A percentile compares a stretch with the other conserved stretches of the same genome.
phyloP scores from a whole-genome alignment of 2,329 filamentous ascomycete genomes.

The Eutypella sp. region DNA sequence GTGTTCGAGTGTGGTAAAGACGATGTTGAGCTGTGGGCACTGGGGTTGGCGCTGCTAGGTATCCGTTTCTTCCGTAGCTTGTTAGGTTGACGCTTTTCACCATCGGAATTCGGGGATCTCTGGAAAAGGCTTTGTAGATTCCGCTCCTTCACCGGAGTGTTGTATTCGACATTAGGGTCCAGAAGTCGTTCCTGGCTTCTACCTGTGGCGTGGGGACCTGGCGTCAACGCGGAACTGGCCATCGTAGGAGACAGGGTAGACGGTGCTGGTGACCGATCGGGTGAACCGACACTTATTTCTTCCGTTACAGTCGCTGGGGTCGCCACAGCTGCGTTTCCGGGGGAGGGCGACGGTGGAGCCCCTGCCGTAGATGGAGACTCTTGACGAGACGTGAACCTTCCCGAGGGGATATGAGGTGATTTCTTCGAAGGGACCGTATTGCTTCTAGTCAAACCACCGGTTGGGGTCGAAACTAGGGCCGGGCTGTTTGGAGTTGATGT shows the following conservation, averaged over 20 bases:
- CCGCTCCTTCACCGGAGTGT: slow-evolving; percentile 61
- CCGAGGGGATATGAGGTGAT: slow-evolving; percentile 65
- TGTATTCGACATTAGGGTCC: slow-evolving; percentile 34
- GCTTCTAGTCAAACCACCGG: slow-evolving; percentile 58
- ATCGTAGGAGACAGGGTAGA: slow-evolving; percentile 27
- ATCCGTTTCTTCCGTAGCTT: slow-evolving; percentile 85
- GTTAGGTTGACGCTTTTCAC: slow-evolving; percentile 71
- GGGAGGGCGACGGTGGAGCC: slow-evolving; percentile 45
- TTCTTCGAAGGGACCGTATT: slow-evolving; percentile 93
- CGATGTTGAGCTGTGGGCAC: slow-evolving; percentile 83
- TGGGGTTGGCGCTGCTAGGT: slow-evolving; percentile 72
- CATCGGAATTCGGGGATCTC: slow-evolving; percentile 58
- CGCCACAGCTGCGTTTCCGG: slow-evolving; percentile 36
- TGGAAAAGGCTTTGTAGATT: slow-evolving; percentile 67
- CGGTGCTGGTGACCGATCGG: slow-evolving; percentile 20
- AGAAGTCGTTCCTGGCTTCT: slow-evolving; percentile 47
- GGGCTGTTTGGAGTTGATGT: slow-evolving; percentile 66
- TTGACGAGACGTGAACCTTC: slow-evolving; percentile 54
- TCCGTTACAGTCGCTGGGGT: slow-evolving; percentile 29
- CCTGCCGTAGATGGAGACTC: slow-evolving; percentile 28
- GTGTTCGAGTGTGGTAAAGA: slow-evolving; percentile 55
- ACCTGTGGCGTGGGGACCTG: slow-evolving; percentile 29
- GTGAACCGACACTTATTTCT: slow-evolving; percentile 16
- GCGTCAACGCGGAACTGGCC: slow-evolving; percentile 21
- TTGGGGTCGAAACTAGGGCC: slow-evolving; percentile 47